Percentiles rank a stretch among this genome's conserved stretches.
These are phyloP conservation scores for Pholiota adiposa DNA, from an alignment of 1,284 basidiomycete species.

Conservation along the genomic window DNA sequence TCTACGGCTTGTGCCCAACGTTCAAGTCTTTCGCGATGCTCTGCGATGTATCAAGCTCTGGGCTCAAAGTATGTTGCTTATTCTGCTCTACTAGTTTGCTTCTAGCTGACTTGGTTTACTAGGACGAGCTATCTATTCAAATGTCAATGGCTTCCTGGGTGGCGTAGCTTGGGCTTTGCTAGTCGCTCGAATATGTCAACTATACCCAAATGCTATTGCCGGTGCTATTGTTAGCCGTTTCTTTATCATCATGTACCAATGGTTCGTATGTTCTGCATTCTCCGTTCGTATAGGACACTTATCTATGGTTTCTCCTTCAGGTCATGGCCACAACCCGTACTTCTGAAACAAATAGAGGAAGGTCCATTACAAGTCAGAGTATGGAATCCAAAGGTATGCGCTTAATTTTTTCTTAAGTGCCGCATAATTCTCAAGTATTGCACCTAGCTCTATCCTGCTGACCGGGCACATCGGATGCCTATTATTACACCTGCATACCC, in stretches of 20 bases:
- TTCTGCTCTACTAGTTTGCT: neutral
- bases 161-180: conserved; percentile 99
- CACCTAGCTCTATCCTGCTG: conserved; percentile 84
- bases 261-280: conserved; percentile 53
- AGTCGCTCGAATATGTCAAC: conserved; percentile 97
- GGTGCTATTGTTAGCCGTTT: conserved; percentile 97
- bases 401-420: neutral
- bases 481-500: conserved; percentile 99
- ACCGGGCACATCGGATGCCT: conserved; percentile 97
- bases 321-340: conserved; percentile 97
- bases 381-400: conserved; percentile 92
- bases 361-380: conserved; percentile 93
- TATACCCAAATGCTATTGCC: conserved; percentile 95
- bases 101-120: neutral
- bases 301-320: conserved; percentile 42
- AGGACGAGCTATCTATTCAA: conserved; percentile 97
- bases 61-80: conserved; percentile 81
- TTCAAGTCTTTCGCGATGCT: conserved; percentile 92
- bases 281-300: neutral
- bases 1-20: conserved; percentile 92
- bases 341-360: conserved; percentile 96
- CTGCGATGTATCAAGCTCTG: conserved; percentile 97
- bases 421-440: conserved; percentile 12
- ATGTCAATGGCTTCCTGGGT: conserved; percentile 97
- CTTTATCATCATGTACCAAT: conserved; percentile 97